These are phyloP conservation scores for Marasmius sp. DNA, from an alignment of 1,284 basidiomycete genomes.

Conservation along the genomic window DNA sequence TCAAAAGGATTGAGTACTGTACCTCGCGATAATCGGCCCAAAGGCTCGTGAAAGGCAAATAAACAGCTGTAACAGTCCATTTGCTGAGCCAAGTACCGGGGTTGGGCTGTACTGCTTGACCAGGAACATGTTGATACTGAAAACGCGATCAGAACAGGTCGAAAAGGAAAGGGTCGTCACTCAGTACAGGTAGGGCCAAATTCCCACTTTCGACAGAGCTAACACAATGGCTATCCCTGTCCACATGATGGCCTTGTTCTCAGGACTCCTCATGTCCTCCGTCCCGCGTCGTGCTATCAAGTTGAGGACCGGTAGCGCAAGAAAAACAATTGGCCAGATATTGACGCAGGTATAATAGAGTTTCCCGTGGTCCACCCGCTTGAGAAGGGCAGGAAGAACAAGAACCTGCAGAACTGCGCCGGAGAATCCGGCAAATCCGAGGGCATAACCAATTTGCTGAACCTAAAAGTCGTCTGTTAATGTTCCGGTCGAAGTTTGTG, in stretches of 20 bases:
- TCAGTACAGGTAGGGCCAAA: slow-evolving; percentile 42
- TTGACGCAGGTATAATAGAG: slow-evolving; percentile 49
- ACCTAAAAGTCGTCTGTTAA: slow-evolving; percentile 34
- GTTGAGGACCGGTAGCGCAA: slow-evolving; percentile 45
- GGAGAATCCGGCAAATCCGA: slow-evolving; percentile 44
- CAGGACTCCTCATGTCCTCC: slow-evolving; percentile 22
- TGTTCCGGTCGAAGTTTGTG: background rate
- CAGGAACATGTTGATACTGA: slow-evolving; percentile 6
- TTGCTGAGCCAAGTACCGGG: slow-evolving; percentile 1
- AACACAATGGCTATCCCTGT: slow-evolving; percentile 39
- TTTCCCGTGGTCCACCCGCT: slow-evolving; percentile 38
- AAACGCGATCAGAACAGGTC: background rate
- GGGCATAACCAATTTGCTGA: slow-evolving; percentile 60
- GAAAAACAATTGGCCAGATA: slow-evolving; percentile 46
- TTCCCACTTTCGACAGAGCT: slow-evolving; percentile 35
- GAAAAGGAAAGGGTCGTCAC: background rate
- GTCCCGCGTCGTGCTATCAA: slow-evolving; percentile 35
- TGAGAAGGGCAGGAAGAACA: slow-evolving; percentile 47
- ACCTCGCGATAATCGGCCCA: slow-evolving; percentile 5
- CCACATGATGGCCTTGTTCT: slow-evolving; percentile 36
- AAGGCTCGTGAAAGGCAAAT: slow-evolving; percentile 7
- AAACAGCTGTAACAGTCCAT: slow-evolving; percentile 6
- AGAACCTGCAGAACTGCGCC: slow-evolving; percentile 46
- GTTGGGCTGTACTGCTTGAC: slow-evolving; percentile 1
- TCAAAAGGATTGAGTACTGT: background rate